Evolutionary conservation across 2,329 filamentous ascomycete species (phyloP), one percentile per base, ranked within the genome.

Genomic region (Parascedosporium putredinis): DNA sequence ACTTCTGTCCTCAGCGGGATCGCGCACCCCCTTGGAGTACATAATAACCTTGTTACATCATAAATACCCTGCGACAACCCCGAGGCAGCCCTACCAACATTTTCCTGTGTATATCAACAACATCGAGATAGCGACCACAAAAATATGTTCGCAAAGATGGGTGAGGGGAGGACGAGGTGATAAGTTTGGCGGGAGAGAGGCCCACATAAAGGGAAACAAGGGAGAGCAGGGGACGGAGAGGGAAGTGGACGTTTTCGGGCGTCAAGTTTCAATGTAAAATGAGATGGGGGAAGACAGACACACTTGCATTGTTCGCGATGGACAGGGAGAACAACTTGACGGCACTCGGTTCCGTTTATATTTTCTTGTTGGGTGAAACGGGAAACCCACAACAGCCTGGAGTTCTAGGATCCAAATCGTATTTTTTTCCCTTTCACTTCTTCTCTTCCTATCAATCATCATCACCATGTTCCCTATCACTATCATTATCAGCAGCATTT

Each of bases 341-440:
- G 9, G 12, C 20, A 10, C 16, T 16, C 12, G n/a, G 12, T 20
- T 12, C 23, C 18, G 16, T 20, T 42, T 20, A 16, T 42, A 16
- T 42, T 42, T 42, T 42, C 38, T 42, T 14, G 23, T 20, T 42
- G 16, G 38, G 38, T 31, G 27, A 31, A 31, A 31, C 27, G 27
- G 27, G 27, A 31, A 42, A 42, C 14, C 20, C 38, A 42, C 38
- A 42, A 45, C 25, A 45, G 27, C 22, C 43, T 16, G 33, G 16
- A 46, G 49, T 40, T 29, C 16, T 42, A 45, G 50, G 36, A 44
- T 29, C 31, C n/a, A n/a, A n/a, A n/a, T n/a, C n/a, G n/a, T n/a
- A n/a, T 51, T 47, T 36, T 46, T 46, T 22, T 31, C 12, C 16
- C 27, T 22, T 47, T 20, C 27, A 22, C 22, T 38, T 23, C 20